Conservation (phyloP, 2,329 filamentous ascomycete genomes). For the Claviceps capensis region DNA sequence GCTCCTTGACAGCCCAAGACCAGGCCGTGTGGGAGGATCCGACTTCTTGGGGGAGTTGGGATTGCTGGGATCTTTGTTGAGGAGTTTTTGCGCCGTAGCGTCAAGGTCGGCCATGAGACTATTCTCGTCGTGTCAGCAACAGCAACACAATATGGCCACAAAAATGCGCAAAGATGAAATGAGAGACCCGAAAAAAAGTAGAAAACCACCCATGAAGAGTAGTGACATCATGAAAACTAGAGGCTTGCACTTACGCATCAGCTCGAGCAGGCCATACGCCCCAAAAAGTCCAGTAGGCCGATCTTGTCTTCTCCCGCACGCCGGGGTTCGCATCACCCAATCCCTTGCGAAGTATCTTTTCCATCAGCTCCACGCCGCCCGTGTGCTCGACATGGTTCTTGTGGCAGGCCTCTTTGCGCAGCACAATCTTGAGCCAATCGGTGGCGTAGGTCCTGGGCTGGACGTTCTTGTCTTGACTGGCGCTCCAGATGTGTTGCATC, state of each 20-base stretch:
- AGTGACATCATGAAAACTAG: too few relatives aligned
- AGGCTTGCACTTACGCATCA: conserved; percentile 43
- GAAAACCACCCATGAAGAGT: too few relatives aligned
- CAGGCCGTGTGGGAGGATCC: conserved; percentile 35
- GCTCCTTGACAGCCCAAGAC: conserved; percentile 48
- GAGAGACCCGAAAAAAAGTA: background rate
- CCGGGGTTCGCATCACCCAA: conserved; percentile 81
- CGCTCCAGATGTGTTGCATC: conserved; percentile 71
- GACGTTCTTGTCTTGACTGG: conserved; percentile 86
- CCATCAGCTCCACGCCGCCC: conserved; percentile 68
- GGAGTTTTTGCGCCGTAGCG: conserved; percentile 58
- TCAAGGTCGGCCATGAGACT: conserved; percentile 73
- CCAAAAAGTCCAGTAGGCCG: conserved; percentile 76
- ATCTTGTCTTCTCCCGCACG: conserved; percentile 74
- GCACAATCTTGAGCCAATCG: conserved; percentile 71
- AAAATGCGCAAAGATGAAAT: background rate
- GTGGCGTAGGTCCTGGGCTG: conserved; percentile 68
- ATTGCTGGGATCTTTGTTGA: conserved; percentile 76
- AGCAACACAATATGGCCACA: too few relatives aligned
- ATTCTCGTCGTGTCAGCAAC: conserved; percentile 10
- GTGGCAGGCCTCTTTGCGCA: conserved; percentile 65
- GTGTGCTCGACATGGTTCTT: conserved; percentile 73
- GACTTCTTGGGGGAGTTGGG: conserved; percentile 51
- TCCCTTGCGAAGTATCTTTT: conserved; percentile 81
- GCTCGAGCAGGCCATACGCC: conserved; percentile 65